Percentiles rank a stretch among this genome's conserved stretches.
These are phyloP conservation scores for Gypsophila paniculata DNA, from an alignment of 179 eudicot genomes.

Conservation along the genomic window DNA sequence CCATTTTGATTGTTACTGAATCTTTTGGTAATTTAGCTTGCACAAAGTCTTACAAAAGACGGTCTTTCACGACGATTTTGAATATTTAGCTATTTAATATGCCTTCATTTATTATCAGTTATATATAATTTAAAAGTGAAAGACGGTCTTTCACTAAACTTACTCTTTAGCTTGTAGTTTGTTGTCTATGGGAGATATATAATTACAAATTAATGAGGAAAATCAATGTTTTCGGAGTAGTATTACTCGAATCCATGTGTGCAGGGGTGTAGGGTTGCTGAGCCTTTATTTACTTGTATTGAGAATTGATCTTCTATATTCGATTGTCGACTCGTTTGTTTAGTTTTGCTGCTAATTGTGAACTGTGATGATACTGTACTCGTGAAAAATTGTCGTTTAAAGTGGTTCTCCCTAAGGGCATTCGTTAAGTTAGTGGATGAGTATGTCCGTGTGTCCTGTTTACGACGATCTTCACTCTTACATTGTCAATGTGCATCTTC, in stretches of 20 bases:
- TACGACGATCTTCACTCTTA: slow-evolving; percentile 10
- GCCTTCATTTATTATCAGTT: no score
- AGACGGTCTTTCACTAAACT: no score
- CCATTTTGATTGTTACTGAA: slow-evolving; percentile 3
- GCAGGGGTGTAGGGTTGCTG: neutral
- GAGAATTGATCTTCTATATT: neutral
- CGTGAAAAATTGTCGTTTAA: neutral
- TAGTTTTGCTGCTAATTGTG: neutral
- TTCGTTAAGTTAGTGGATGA: neutral
- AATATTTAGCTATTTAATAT: no score
- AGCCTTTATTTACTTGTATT: neutral
- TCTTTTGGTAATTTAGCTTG: neutral
- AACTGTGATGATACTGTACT: neutral
- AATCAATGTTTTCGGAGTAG: neutral
- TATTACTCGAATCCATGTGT: neutral
- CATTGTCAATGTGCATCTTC: slow-evolving; percentile 8
- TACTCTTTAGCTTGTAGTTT: neutral
- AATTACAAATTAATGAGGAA: neutral
- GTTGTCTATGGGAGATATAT: neutral
- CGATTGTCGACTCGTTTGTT: neutral
- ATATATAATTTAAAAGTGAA: no score
- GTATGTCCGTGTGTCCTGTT: neutral
- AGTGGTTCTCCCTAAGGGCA: neutral
- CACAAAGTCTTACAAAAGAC: no score
- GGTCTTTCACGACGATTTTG: no score